Base-by-base conservation (phyloP, 768 basidiomycete genomes). In the Heimioporus sp. region DNA sequence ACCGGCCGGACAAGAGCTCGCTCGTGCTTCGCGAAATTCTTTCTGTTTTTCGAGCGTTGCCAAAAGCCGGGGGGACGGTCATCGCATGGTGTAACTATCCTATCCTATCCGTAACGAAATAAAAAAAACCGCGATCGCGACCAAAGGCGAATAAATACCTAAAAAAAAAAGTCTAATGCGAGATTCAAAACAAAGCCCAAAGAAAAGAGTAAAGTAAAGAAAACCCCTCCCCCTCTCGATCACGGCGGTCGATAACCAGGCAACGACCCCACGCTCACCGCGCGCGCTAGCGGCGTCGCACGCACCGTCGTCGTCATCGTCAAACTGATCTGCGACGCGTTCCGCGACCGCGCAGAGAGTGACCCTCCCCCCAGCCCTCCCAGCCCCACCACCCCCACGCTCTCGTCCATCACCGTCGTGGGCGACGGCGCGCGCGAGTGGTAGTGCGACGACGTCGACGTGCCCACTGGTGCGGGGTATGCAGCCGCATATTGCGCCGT, bases 251-350 rank as follows among this genome's bases (percentile, higher is more conserved):
- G 60, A 43, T 1, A 47, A 16, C 20, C 61, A 24, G 24, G 56
- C 49, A 64, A 43, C 41, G 53, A 41, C 7, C 45, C 50, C 4
- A 19, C 37, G 31, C 72, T 74, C 41, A 49, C 65, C 16, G 68
- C 64, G 54, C 78, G 73, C 58, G 69, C 71, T 15, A 72, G 53
- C 9, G 73, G 64, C 44, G 53, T 57, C 47, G 75, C 31, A 75
- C 69, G 52, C 24, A 82, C 63, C n/a, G 71, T 73, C 35, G 80
- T 74, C 24, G 81, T 63, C n/a, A 71, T 73, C 35, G 80, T 74
- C 37, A 88, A 63, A 63, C 79, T 88, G 65, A 83, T 77, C 66
- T 83, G 80, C 5, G 86, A 88, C 9, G 76, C 74, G 56, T 87
- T 89, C 57, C 83, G 74, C 57, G 87, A 89, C 15, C 87, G 80